Base-by-base conservation (phyloP, 192 early-diverging fungal species). In the Backusella sp. region DNA sequence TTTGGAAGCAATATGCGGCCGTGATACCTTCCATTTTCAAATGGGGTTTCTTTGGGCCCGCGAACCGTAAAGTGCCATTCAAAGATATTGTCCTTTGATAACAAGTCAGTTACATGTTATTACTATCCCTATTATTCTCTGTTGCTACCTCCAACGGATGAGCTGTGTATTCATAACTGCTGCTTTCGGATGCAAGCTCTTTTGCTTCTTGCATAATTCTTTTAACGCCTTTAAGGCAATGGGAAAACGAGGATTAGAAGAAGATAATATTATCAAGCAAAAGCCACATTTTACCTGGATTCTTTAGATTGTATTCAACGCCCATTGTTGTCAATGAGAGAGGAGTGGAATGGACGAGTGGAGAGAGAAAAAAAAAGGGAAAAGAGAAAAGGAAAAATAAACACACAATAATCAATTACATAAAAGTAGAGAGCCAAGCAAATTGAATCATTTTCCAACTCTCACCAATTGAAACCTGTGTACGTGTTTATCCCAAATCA, bases 21-120 rank as follows among this genome's bases (percentile, higher is more conserved):
- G 84, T 99, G 98, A 84, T 97, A 97, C 59, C 86, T 85, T 74
- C 94, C 96, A 44, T 93, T 94, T 69, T 89, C 89, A 83, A 94
- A 99, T 6, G 94, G 93, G 6, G 94, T 94, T 26, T 89, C 92
- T 23, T 89, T 83, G 26, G 97, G 97, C 11, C 97, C 97, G 21
- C 94, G 86, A 9, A 98, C 87, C 1, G 96, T 97, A 80, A 97
- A 99, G 79, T 99, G 97, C 96, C 96, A 98, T 79, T 99, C 97
- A 82, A 99, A 94, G 30, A 99, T 85, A 82, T 98, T 94, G 53
- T 93, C 90, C 84, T 99, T 23, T 7, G 26, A 42, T 19, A 19
- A 65, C 28, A 4, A 23, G 34, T 39, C 12, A 3, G 6, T 35
- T 49, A 15, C 12, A n/a, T 34, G 19, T 5, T 14, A 53, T 19